phyloP scores from a whole-genome alignment of 164 flowering plant species.

The Aristolochia contorta region DNA sequence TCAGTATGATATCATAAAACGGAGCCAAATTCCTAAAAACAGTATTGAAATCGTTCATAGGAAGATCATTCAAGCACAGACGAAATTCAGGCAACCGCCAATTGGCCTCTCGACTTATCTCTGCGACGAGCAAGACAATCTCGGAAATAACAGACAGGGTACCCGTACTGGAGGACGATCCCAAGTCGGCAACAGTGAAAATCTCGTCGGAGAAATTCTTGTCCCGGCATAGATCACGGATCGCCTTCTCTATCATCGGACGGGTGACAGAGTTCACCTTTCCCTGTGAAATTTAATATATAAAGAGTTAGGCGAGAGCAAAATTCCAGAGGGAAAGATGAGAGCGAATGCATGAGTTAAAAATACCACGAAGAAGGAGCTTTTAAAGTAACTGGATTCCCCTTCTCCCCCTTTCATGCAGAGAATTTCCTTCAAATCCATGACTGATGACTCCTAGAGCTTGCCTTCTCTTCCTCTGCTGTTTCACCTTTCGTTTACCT shows the following conservation, averaged over 20 bases:
- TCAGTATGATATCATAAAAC: conserved; percentile 10
- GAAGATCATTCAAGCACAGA: conserved; percentile 51
- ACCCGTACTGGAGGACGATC: conserved; percentile 70
- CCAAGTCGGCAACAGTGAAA: conserved; percentile 43
- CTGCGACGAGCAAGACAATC: conserved; percentile 19
- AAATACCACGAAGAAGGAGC: too few relatives aligned
- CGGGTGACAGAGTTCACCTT: neutral
- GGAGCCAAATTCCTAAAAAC: conserved; percentile 26
- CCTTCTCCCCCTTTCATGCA: neutral
- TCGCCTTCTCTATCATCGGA: conserved; percentile 29
- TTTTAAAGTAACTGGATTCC: neutral
- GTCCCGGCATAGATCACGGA: conserved; percentile 19
- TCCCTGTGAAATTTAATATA: too few relatives aligned
- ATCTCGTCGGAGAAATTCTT: conserved; percentile 4
- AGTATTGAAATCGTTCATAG: conserved; percentile 43
- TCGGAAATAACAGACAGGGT: conserved; percentile 26
- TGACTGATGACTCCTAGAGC: neutral
- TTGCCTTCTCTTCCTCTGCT: too few relatives aligned
- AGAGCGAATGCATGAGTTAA: too few relatives aligned
- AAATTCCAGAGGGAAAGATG: too few relatives aligned
- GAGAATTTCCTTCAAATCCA: neutral
- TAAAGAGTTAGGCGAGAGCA: too few relatives aligned
- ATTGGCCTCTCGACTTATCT: conserved; percentile 1
- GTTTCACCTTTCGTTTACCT: too few relatives aligned
- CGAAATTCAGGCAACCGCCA: conserved; percentile 25